Evolutionary conservation across 108 stramenopile species (phyloP), one percentile per base, ranked within the genome.

Genomic region (Cylindrotheca closterium): DNA sequence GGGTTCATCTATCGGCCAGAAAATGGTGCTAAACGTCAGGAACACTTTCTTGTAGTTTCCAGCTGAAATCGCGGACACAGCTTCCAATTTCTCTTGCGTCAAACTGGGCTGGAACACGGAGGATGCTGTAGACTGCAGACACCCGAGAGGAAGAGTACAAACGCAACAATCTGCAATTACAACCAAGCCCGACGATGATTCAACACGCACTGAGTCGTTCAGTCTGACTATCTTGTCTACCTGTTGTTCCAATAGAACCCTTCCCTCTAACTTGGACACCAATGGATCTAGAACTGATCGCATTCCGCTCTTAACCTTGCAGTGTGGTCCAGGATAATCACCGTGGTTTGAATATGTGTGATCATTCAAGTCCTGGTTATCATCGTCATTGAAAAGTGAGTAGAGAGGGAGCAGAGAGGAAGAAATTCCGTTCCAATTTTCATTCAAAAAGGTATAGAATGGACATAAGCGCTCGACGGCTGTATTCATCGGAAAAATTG

Each of bases 1-100:
- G 0, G 79, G 60, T 8, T 57, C 50, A 22, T 79, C 52, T 23
- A 21, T 65, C 24, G 84, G 78, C 84, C 84, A 85, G 53, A 81
- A 85, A 30, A 85, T 77, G 45, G 22, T 25, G 29, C 80, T 78
- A 75, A 86, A 86, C 0, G 79, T 80, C 1, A 86, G 50, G 46
- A 82, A 75, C 15, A 86, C 84, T 42, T 86, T 86, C 51, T 82
- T 86, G 67, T 86, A 86, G 0, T 42, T 18, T 47, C 84, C 84
- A 30, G 80, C 59, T 21, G 58, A 37, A 27, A 80, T 37, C 3
- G 55, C 50, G 1, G 27, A 7, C n/a, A 86, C 69, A 2, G 81
- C 78, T 48, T 82, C 73, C 60, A 47, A 47, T 31, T 79, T 80
- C 0, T 80, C 79, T 2, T 37, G 5, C 25, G 60, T 28, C 24